These are phyloP conservation scores for Boletus rubroflammeus DNA, from an alignment of 768 basidiomycete genomes.

Conservation along the genomic window DNA sequence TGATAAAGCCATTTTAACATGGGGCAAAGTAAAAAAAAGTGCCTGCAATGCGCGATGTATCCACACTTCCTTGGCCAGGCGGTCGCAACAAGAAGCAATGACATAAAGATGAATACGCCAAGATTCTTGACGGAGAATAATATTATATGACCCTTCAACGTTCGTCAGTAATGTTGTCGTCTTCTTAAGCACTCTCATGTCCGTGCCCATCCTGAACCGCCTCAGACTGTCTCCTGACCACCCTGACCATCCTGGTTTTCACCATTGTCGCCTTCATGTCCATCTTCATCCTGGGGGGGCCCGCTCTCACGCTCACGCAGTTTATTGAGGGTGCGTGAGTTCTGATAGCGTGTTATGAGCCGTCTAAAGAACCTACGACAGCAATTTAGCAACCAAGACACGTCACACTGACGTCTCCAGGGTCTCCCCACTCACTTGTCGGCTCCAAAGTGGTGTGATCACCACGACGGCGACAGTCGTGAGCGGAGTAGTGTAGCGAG, in stretches of 20 bases:
- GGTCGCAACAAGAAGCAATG: not conserved
- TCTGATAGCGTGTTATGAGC: not conserved
- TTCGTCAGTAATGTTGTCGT: too few species aligned
- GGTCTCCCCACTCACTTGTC: not conserved
- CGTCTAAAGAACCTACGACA: not conserved
- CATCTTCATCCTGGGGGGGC: too few species aligned
- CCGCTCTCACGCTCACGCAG: not conserved
- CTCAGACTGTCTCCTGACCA: not conserved
- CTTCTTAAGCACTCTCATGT: not conserved
- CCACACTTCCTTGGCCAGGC: too few species aligned
- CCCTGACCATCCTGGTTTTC: not conserved
- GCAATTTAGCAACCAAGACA: not conserved
- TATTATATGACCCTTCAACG: not conserved
- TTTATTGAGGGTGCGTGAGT: not conserved
- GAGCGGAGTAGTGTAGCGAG: slow-evolving; percentile 1
- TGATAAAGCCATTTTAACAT: not conserved
- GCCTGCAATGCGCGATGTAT: not conserved
- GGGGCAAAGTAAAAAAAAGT: not conserved
- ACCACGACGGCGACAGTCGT: not conserved
- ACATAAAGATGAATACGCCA: not conserved
- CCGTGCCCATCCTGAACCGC: not conserved
- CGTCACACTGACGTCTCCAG: not conserved
- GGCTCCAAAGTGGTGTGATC: not conserved
- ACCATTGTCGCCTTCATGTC: not conserved
- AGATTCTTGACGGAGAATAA: not conserved